A percentile compares a stretch with the other conserved stretches of the same genome.
phyloP scores from a whole-genome alignment of 2,329 filamentous ascomycete species.

The Trichoderma sp. region DNA sequence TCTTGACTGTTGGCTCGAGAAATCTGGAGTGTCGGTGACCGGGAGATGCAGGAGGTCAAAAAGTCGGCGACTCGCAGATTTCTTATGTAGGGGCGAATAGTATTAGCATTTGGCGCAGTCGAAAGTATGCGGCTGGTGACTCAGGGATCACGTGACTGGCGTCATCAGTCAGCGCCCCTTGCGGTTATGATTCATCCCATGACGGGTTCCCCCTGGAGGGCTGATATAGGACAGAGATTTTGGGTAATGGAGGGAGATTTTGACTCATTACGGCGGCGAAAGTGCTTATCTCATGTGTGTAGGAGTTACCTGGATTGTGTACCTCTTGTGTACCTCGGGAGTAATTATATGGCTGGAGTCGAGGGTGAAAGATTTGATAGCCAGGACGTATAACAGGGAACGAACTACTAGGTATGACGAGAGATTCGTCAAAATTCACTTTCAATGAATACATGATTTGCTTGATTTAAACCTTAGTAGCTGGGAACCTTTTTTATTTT shows the following conservation, averaged over 20 bases:
- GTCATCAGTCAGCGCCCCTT: not conserved
- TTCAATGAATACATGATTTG: not conserved
- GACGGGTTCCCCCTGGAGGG: not conserved
- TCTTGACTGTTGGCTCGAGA: constrained; percentile 43
- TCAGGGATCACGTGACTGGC: constrained; percentile 7
- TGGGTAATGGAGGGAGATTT: not conserved
- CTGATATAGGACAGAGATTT: too few species aligned
- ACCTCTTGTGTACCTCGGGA: not conserved
- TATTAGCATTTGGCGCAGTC: constrained; percentile 1
- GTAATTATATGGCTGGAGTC: too few species aligned
- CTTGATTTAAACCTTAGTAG: not conserved
- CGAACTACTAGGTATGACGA: too few species aligned
- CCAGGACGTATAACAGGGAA: too few species aligned
- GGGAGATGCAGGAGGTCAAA: constrained; percentile 2
- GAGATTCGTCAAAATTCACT: not conserved
- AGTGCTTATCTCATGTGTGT: not conserved
- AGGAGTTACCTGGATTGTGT: not conserved
- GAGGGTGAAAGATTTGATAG: too few species aligned
- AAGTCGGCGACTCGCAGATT: not conserved
- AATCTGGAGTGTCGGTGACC: constrained; percentile 17
- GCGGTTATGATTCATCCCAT: not conserved
- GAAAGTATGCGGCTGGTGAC: constrained; percentile 7
- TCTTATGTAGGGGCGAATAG: constrained; percentile 14
- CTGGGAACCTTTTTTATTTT: not conserved
- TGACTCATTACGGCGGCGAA: not conserved